Evolutionary conservation across 139 green algal species (phyloP).

Genomic region (Coelastrella sp.): DNA sequence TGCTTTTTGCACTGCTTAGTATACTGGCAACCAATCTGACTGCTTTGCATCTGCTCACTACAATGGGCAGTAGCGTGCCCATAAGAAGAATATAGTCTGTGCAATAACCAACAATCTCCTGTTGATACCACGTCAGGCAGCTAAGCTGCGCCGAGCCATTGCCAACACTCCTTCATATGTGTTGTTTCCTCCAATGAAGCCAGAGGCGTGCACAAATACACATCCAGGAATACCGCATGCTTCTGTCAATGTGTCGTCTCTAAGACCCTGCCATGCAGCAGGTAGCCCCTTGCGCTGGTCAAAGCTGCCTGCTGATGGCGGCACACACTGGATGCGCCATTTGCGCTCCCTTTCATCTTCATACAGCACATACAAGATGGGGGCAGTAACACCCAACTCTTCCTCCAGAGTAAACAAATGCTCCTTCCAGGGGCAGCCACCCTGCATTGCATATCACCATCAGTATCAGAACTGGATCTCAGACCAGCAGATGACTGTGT

Average conservation of each 20-base stretch:
- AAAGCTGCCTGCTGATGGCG: constrained; percentile 82
- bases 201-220: constrained; percentile 90
- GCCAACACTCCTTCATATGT: constrained; percentile 63
- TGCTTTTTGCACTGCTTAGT: too few species aligned
- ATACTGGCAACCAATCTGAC: too few species aligned
- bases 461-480: not conserved
- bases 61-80: too few species aligned
- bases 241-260: constrained; percentile 85
- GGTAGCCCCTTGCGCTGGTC: constrained; percentile 88
- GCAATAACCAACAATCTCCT: too few species aligned
- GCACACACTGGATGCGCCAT: constrained; percentile 90
- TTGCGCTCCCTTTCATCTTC: constrained; percentile 85
- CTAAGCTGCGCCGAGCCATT: constrained; percentile 58
- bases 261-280: constrained; percentile 86
- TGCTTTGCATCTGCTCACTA: too few species aligned
- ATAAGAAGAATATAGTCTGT: too few species aligned
- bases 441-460: not conserved
- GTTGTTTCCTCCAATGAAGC: constrained; percentile 93
- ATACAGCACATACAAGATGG: constrained; percentile 73
- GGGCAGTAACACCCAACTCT: constrained; percentile 76
- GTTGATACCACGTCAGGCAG: constrained; percentile 10
- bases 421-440: constrained; percentile 92
- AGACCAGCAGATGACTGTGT: too few species aligned
- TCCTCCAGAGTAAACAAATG: constrained; percentile 95
- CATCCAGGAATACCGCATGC: constrained; percentile 80